Conservation (phyloP, 2,329 filamentous ascomycete species). For the Pestalotiopsis sp. region DNA sequence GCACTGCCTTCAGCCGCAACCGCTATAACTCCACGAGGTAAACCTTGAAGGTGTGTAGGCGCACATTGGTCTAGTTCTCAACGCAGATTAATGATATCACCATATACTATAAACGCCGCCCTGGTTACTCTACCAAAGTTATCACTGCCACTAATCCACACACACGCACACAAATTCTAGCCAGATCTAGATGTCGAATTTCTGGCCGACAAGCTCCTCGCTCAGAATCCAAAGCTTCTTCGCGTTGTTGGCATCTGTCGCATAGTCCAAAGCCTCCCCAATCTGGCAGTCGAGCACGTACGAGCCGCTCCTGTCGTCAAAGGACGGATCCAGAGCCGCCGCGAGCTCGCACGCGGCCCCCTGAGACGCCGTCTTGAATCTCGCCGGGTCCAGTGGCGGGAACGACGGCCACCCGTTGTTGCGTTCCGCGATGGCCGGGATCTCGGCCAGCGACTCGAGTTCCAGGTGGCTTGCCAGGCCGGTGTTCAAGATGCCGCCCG, state of each 20-base stretch:
- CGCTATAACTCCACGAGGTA: neutral
- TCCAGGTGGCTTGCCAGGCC: neutral
- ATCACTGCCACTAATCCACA: neutral
- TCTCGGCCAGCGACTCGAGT: neutral
- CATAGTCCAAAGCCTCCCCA: conserved; percentile 28
- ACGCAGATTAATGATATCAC: neutral
- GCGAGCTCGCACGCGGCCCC: conserved; percentile 16
- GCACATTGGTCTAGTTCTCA: neutral
- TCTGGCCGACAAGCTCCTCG: conserved; percentile 39
- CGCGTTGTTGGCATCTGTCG: conserved; percentile 35
- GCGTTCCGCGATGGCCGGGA: neutral
- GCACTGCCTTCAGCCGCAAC: neutral
- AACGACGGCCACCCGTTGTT: conserved; percentile 10
- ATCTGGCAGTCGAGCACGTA: conserved; percentile 34
- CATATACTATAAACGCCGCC: neutral
- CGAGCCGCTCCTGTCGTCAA: conserved; percentile 1
- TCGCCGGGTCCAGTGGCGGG: neutral
- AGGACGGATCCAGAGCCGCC: conserved; percentile 21
- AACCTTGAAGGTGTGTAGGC: neutral
- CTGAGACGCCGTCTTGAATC: conserved; percentile 12
- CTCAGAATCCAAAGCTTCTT: conserved; percentile 45
- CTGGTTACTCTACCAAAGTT: neutral
- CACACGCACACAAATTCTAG: neutral
- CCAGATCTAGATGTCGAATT: neutral
- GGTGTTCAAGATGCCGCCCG: conserved; percentile 18